These are phyloP conservation scores for Eimeria acervulina DNA, from an alignment of 169 alveolate species.

Conservation along the genomic window DNA sequence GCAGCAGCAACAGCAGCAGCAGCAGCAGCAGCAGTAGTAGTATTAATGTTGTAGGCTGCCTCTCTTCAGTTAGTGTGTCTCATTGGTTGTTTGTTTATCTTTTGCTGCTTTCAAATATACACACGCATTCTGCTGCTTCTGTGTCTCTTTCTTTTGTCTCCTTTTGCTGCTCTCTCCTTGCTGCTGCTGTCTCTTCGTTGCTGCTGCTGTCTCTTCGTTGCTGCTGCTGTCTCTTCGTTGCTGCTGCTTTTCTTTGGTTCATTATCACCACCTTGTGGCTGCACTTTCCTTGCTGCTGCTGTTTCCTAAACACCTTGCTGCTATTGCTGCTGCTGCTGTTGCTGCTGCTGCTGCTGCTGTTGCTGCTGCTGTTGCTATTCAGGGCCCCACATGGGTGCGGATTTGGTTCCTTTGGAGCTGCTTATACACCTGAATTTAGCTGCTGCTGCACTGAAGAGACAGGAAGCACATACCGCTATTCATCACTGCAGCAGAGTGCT, in stretches of 20 bases:
- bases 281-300: too few species aligned
- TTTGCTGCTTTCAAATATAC: too few species aligned
- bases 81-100: too few species aligned
- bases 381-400: conserved; percentile 37
- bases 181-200: not conserved
- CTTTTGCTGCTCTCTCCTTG: too few species aligned
- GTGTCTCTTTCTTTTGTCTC: not conserved
- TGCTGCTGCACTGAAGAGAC: conserved; percentile 53
- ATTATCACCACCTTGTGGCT: too few species aligned
- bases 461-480: not conserved
- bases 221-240: not conserved
- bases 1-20: too few species aligned
- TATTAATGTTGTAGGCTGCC: too few species aligned
- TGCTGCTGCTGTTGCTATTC: not conserved
- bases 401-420: conserved; percentile 15
- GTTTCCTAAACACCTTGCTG: too few species aligned
- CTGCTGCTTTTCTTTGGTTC: too few species aligned
- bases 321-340: too few species aligned
- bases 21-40: too few species aligned
- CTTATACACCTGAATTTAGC: conserved; percentile 57
- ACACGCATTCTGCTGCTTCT: conserved; percentile 23
- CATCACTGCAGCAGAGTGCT: conserved; percentile 70
- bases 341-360: conserved; percentile 24
- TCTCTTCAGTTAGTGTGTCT: too few species aligned
- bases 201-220: not conserved